These are phyloP conservation scores for Mycena vitilis DNA, from an alignment of 768 basidiomycete species.

Conservation along the genomic window DNA sequence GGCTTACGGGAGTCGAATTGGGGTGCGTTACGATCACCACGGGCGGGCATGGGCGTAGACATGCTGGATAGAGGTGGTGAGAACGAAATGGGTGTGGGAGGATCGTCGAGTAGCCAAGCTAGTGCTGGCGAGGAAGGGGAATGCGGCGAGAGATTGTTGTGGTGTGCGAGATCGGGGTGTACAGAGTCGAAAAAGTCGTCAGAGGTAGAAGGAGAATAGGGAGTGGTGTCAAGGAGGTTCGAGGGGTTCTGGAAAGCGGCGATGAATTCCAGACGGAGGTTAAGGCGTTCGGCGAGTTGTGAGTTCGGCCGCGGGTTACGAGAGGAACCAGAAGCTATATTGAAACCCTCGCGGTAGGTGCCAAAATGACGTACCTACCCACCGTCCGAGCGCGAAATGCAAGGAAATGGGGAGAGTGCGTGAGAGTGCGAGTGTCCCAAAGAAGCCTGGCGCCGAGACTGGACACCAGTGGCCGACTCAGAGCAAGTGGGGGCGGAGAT, in stretches of 20 bases:
- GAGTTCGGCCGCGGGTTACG: too few species aligned
- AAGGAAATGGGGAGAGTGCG: too few species aligned
- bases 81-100: conserved; percentile 15
- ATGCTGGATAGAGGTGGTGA: neutral
- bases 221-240: conserved; percentile 1
- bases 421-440: too few species aligned
- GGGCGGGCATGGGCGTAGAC: conserved; percentile 34
- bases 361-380: too few species aligned
- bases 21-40: conserved; percentile 35
- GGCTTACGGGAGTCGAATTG: conserved; percentile 35
- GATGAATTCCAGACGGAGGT: conserved; percentile 16
- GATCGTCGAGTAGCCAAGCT: conserved; percentile 14
- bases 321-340: neutral
- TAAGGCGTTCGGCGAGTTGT: neutral
- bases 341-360: neutral
- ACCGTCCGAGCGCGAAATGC: too few species aligned
- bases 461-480: too few species aligned
- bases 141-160: conserved; percentile 22
- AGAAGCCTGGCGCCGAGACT: too few species aligned
- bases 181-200: conserved; percentile 11
- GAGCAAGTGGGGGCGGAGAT: too few species aligned
- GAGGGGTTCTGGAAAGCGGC: conserved; percentile 9
- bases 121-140: neutral
- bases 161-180: neutral
- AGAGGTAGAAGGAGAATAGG: neutral